Evolutionary conservation across 2,329 filamentous ascomycete genomes (phyloP).

Genomic region (Penicillium concentricum): DNA sequence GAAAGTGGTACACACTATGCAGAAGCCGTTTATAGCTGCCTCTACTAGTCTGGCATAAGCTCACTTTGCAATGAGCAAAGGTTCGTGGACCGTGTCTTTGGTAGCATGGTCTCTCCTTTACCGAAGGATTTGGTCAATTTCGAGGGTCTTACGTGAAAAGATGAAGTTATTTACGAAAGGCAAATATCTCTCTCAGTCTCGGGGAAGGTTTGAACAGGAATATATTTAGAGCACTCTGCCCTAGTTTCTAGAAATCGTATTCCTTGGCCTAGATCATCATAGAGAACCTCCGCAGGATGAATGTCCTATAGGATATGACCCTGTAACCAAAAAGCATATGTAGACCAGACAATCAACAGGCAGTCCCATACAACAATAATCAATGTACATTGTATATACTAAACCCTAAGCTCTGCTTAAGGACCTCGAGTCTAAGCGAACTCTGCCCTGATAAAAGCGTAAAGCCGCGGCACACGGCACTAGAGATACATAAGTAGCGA

Average conservation of each 20-base stretch:
- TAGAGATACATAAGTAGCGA: background rate
- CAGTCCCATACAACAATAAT: background rate
- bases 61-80: background rate
- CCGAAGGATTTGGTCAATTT: constrained; percentile 11
- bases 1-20: constrained; percentile 8
- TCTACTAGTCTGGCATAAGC: constrained; percentile 2
- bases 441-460: background rate
- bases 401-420: background rate
- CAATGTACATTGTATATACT: background rate
- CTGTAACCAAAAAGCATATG: no score
- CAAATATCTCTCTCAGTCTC: no score
- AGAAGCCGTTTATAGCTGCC: constrained; percentile 7
- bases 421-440: background rate
- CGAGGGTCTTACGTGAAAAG: background rate
- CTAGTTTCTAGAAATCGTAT: no score
- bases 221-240: no score
- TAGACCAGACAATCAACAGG: no score
- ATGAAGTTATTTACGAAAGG: no score
- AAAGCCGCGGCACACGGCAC: background rate
- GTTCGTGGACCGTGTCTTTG: constrained; percentile 8
- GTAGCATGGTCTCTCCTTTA: constrained; percentile 11
- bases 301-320: no score
- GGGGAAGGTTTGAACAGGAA: no score
- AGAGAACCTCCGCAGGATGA: no score
- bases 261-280: no score